These are phyloP conservation scores for Gyrodon lividus DNA, from an alignment of 768 basidiomycete genomes.

Conservation along the genomic window DNA sequence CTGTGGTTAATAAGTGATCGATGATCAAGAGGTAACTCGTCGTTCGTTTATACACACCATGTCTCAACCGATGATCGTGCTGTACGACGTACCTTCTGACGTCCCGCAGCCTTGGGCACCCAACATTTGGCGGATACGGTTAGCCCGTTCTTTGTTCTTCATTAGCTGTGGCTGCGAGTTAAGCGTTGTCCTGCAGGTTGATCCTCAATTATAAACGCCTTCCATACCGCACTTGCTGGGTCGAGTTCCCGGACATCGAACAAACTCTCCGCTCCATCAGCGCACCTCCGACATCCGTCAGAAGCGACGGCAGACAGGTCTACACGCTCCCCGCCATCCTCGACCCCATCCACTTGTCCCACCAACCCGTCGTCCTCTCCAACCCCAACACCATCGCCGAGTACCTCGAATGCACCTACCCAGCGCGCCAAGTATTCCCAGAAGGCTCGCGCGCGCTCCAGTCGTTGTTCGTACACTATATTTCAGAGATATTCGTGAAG, in stretches of 20 bases:
- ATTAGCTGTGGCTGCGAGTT: not conserved
- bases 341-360: slow-evolving; percentile 50
- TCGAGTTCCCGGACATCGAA: slow-evolving; percentile 72
- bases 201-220: slow-evolving; percentile 78
- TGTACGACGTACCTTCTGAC: slow-evolving; percentile 66
- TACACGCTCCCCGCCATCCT: slow-evolving; percentile 72
- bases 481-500: slow-evolving; percentile 63
- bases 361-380: slow-evolving; percentile 51
- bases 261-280: slow-evolving; percentile 53
- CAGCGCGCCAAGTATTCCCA: slow-evolving; percentile 69
- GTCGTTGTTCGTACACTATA: slow-evolving; percentile 65
- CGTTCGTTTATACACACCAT: slow-evolving; percentile 19
- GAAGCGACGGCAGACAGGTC: slow-evolving; percentile 56
- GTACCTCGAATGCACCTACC: slow-evolving; percentile 67
- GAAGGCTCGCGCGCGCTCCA: slow-evolving; percentile 70
- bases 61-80: slow-evolving; percentile 52
- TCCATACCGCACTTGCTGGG: slow-evolving; percentile 65
- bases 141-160: slow-evolving; percentile 8
- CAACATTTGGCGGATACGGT: slow-evolving; percentile 73
- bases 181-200: slow-evolving; percentile 42
- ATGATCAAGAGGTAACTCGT: not conserved
- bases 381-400: slow-evolving; percentile 65
- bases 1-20: slow-evolving; percentile 12
- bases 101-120: slow-evolving; percentile 73
- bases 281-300: slow-evolving; percentile 54